These are phyloP conservation scores for Picocystis salinarum DNA, from an alignment of 139 green algal species.

Conservation along the genomic window DNA sequence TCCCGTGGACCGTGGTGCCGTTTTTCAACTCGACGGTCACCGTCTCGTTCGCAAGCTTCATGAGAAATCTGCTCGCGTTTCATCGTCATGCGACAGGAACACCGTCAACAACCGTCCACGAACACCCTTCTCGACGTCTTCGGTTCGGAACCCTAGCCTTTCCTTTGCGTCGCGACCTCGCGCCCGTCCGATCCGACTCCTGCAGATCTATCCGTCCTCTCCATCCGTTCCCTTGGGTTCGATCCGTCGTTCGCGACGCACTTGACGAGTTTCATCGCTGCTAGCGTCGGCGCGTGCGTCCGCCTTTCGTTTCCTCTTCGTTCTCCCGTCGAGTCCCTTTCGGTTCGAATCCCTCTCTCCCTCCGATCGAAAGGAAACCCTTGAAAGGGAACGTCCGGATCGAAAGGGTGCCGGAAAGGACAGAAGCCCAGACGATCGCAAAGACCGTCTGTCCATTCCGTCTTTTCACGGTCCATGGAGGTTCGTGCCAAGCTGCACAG, in stretches of 20 bases:
- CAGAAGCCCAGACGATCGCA: no score
- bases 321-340: no score
- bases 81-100: background rate
- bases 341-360: no score
- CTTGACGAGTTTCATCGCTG: conserved; percentile 21
- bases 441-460: no score
- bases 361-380: no score
- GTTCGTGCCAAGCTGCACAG: no score
- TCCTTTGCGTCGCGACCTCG: no score
- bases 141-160: background rate
- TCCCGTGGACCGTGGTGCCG: conserved; percentile 81
- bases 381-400: no score
- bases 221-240: background rate
- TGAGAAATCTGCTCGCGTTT: conserved; percentile 66
- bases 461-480: no score
- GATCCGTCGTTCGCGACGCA: background rate
- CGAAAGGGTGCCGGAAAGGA: no score
- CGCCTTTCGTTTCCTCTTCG: no score
- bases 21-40: conserved; percentile 99
- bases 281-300: no score
- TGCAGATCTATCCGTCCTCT: background rate
- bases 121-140: background rate
- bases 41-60: conserved; percentile 95
- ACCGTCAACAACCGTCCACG: background rate
- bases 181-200: background rate